Evolutionary conservation across 192 early-diverging fungal genomes (phyloP), one percentile per base, ranked within the genome.

Genomic region (Chytriomyces hyalinus): DNA sequence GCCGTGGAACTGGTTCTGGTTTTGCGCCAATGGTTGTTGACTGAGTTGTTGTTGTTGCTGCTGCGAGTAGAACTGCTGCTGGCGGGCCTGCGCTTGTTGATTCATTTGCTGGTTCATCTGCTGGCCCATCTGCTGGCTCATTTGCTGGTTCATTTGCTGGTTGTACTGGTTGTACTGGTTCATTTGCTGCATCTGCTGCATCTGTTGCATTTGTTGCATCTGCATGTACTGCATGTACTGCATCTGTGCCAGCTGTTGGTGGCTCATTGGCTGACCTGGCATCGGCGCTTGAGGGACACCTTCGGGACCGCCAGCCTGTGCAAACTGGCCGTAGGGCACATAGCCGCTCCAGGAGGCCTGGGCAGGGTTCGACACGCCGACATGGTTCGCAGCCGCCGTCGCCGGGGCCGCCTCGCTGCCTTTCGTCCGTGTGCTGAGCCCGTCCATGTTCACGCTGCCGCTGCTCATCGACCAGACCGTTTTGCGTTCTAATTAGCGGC

Each of bases 161-260:
- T 50, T 15, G 8, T 24, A 10, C 60, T 36, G 28, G 6, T 73
- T 17, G 11, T 64, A 49, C 11, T 66, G 47, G 17, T 49, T n/a
- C 17, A 60, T 20, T 28, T 75, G 73, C 63, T 75, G 73, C 47
- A 45, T 22, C 46, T 22, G 44, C 46, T 65, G 49, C 22, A 49
- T 17, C 28, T 63, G 47, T 20, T 75, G 64, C 47, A 47, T 11
- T n/a, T 22, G 62, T 11, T 75, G 46, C 63, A 65, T 61, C 49
- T 48, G 62, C 63, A 49, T 26, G 11, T 75, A 48, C 24, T 75
- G 73, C 46, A 26, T 10, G 57, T 63, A 43, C 36, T 61, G 72
- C 43, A 50, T 43, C 44, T 61, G 57, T 63, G 36, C 36, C 36
- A 36, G 36, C 36, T 36, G 36, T 36, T 36, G 36, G 36, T 36